These are phyloP conservation scores for Tranzscheliella williamsii DNA, from an alignment of 1,284 basidiomycete genomes.

Conservation along the genomic window DNA sequence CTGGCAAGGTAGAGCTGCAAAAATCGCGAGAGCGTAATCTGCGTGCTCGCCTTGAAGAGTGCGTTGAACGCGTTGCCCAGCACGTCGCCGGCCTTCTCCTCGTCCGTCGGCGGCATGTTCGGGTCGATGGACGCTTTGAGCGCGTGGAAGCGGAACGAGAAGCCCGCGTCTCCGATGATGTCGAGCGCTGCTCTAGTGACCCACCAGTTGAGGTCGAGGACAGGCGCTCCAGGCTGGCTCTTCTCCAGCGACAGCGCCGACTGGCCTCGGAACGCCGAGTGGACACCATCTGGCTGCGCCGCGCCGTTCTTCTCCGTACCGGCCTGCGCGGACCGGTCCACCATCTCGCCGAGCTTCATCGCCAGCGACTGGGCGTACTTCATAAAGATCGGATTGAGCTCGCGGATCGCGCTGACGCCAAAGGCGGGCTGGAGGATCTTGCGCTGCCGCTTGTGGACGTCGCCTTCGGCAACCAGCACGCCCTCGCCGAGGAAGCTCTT, in stretches of 20 bases:
- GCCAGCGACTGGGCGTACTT: conserved; percentile 24
- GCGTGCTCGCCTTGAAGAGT: conserved; percentile 29
- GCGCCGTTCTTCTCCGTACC: not conserved
- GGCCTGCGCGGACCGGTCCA: conserved; percentile 19
- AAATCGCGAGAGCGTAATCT: conserved; percentile 23
- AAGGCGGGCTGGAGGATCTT: conserved; percentile 56
- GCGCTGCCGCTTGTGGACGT: conserved; percentile 49
- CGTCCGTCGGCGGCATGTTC: conserved; percentile 4
- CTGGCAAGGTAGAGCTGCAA: conserved; percentile 41
- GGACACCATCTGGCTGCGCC: conserved; percentile 10
- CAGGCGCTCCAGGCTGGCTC: conserved; percentile 17
- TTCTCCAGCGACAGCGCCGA: conserved; percentile 1
- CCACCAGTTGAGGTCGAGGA: conserved; percentile 41
- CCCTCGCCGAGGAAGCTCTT: conserved; percentile 53
- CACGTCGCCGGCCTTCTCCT: conserved; percentile 19
- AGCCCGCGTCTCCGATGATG: conserved; percentile 52
- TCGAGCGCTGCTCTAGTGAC: conserved; percentile 39
- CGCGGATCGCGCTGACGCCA: conserved; percentile 38
- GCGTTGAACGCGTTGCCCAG: conserved; percentile 32
- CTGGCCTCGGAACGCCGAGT: conserved; percentile 11
- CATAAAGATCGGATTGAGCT: conserved; percentile 46
- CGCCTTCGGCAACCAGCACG: conserved; percentile 50
- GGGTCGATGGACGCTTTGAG: conserved; percentile 20
- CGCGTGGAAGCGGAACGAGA: conserved; percentile 40
- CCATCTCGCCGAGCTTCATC: conserved; percentile 23